Base-by-base conservation (phyloP, 371 early-diverging fungal species). In the Rhizomucor miehei region DNA sequence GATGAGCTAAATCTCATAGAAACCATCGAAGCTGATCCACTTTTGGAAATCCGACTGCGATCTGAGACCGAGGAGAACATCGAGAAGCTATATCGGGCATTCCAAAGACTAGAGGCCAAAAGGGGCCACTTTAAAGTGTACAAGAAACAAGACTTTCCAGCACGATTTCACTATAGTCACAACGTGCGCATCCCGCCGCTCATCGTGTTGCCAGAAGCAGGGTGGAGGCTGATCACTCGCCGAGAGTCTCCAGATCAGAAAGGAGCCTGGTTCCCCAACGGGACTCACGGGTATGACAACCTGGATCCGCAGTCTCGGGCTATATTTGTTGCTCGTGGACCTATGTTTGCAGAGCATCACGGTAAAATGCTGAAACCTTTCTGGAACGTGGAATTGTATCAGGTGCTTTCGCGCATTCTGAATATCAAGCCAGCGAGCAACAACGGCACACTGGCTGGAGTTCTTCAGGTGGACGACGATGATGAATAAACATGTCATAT, bases 201-300 rank as follows among this genome's bases (percentile, higher is more conserved):
- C 17, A 55, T 88, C 0, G 81, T 87, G 9, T 45, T 94, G 8
- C 89, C 91, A 3, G 82, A 88, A 44, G 56, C 77, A 11, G 89
- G 85, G 1, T 79, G 86, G 78, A 71, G 68, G 36, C 65, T 88
- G 51, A 73, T 76, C 11, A 77, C 81, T 11, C 77, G 64, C 29
- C 48, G 71, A 24, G 51, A 64, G 35, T 74, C 70, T 54, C 54
- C 69, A n/a, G 25, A 51, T n/a, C 17, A 44, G 5, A 53, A 66
- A 8, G 40, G 51, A 16, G 59, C 54, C 2, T 68, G 60, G 45
- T 51, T 57, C 3, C 75, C 79, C 6, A 59, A 67, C 1, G 97
- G 94, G 11, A 78, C 81, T 3, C 97, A 96, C 67, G 98, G 98
- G 0, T 96, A 92, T 71, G 90, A 94, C 59, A 86, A 90, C 61